A percentile compares a stretch with the other conserved stretches of the same genome.
Evolutionary conservation across 495 filamentous ascomycete species (phyloP).

Genomic region (Parathielavia hyrcaniae): DNA sequence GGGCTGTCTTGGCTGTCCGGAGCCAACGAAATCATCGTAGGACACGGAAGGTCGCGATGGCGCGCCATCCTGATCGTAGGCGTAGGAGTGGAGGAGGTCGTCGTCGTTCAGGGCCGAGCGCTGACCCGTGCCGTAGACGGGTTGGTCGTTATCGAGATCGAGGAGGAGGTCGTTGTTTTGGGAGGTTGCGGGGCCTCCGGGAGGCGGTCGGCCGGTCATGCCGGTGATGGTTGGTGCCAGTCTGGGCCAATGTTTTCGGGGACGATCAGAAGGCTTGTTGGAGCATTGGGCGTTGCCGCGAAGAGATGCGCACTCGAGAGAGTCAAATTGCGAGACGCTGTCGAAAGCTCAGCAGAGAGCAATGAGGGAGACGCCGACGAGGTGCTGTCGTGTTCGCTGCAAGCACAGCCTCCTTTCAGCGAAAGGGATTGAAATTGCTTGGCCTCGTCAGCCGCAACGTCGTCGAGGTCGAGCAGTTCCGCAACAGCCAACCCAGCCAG

Average conservation of each 20-base stretch:
- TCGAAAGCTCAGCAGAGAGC: not conserved
- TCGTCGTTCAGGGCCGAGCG: constrained; percentile 70
- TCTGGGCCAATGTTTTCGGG: constrained; percentile 1
- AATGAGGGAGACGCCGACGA: not conserved
- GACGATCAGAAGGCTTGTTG: not conserved
- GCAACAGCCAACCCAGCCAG: too few relatives aligned
- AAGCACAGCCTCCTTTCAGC: constrained; percentile 24
- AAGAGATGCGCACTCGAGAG: not conserved
- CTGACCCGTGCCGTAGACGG: constrained; percentile 65
- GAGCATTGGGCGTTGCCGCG: constrained; percentile 4
- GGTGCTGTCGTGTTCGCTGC: constrained; percentile 18
- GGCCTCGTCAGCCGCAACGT: constrained; percentile 13
- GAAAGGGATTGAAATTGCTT: constrained; percentile 15
- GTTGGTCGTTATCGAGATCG: constrained; percentile 63
- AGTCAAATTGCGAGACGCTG: not conserved
- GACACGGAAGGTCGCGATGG: constrained; percentile 77
- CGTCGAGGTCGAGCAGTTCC: too few relatives aligned
- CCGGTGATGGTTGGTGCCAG: constrained; percentile 32
- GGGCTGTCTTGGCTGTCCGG: constrained; percentile 36
- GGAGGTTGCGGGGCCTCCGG: constrained; percentile 53
- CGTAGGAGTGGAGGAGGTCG: constrained; percentile 62
- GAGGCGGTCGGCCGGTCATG: constrained; percentile 64
- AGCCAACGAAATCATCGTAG: constrained; percentile 91
- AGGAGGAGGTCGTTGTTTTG: constrained; percentile 61
- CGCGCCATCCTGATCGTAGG: constrained; percentile 56